Conservation (phyloP, 768 basidiomycete genomes). For the Auricularia heimuer region DNA sequence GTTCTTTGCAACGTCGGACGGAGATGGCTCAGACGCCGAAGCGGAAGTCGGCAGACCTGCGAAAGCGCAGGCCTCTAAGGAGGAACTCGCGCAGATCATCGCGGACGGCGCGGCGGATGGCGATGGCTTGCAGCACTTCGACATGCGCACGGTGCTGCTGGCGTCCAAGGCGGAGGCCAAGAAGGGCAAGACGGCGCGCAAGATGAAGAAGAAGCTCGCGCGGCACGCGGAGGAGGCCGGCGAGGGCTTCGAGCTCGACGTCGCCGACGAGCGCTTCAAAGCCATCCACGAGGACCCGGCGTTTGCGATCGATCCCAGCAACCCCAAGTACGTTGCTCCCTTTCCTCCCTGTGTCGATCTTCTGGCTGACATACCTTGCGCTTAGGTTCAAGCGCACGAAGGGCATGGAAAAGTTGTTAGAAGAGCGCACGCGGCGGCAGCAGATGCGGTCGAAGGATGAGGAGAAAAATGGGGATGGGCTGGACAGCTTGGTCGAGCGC, state of each 20-base stretch:
- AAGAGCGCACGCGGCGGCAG: constrained; percentile 67
- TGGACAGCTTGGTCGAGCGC: constrained; percentile 70
- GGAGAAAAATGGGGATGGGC: constrained; percentile 21
- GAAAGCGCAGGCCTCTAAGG: constrained; percentile 36
- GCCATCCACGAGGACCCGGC: constrained; percentile 80
- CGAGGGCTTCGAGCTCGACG: constrained; percentile 73
- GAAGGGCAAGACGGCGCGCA: constrained; percentile 30
- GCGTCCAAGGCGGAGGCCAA: constrained; percentile 58
- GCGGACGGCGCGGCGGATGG: constrained; percentile 42
- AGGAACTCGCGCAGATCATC: constrained; percentile 57
- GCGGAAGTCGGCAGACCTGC: constrained; percentile 6
- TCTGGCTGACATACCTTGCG: no score
- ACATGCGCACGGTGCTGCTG: constrained; percentile 80
- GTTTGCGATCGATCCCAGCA: constrained; percentile 92
- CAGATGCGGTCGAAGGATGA: constrained; percentile 14
- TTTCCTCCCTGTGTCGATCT: not conserved
- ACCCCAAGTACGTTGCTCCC: constrained; percentile 67
- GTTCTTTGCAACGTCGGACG: constrained; percentile 58
- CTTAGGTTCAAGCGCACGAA: constrained; percentile 86
- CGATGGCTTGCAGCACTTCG: constrained; percentile 66
- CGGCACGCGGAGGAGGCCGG: constrained; percentile 49
- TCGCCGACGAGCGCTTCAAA: constrained; percentile 81
- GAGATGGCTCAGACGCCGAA: constrained; percentile 28
- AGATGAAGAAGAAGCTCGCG: constrained; percentile 28
- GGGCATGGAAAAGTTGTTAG: constrained; percentile 74